phyloP scores from a whole-genome alignment of 352 stramenopile species.

The Pythium graminicola region DNA sequence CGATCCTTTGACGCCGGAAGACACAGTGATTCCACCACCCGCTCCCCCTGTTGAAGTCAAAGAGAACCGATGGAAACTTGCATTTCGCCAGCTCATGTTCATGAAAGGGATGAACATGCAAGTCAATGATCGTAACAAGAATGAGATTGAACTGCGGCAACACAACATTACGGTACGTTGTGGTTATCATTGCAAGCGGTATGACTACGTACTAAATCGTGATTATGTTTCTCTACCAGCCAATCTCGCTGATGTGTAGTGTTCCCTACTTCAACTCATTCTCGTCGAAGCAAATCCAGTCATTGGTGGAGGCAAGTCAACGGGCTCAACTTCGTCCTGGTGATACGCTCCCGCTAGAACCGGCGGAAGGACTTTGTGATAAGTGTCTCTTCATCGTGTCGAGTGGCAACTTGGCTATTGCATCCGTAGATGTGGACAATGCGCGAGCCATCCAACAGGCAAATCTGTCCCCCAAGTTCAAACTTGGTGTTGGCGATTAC shows the following conservation, averaged over 20 bases:
- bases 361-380: slow-evolving; percentile 17
- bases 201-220: too few relatives aligned
- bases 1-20: not conserved
- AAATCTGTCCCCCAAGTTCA: slow-evolving; percentile 44
- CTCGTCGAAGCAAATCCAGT: slow-evolving; percentile 44
- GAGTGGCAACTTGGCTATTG: slow-evolving; percentile 46
- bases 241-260: slow-evolving; percentile 64
- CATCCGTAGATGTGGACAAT: slow-evolving; percentile 28
- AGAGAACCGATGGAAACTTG: slow-evolving; percentile 67
- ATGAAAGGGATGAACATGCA: slow-evolving; percentile 82
- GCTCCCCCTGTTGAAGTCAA: slow-evolving; percentile 12
- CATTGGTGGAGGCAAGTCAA: slow-evolving; percentile 39
- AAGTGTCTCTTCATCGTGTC: slow-evolving; percentile 60
- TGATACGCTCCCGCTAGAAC: slow-evolving; percentile 34
- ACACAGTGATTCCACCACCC: not conserved
- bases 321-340: slow-evolving; percentile 41
- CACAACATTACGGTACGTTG: slow-evolving; percentile 60
- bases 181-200: not conserved
- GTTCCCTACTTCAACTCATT: slow-evolving; percentile 72
- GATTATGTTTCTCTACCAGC: slow-evolving; percentile 22
- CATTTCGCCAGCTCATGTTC: slow-evolving; percentile 73
- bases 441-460: slow-evolving; percentile 41
- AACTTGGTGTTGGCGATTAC: slow-evolving; percentile 65
- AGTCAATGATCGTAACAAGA: slow-evolving; percentile 66
- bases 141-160: slow-evolving; percentile 72